Evolutionary conservation across 2,329 filamentous ascomycete genomes (phyloP), one percentile per base, ranked within the genome.

Genomic region (Penicillium decumbens): DNA sequence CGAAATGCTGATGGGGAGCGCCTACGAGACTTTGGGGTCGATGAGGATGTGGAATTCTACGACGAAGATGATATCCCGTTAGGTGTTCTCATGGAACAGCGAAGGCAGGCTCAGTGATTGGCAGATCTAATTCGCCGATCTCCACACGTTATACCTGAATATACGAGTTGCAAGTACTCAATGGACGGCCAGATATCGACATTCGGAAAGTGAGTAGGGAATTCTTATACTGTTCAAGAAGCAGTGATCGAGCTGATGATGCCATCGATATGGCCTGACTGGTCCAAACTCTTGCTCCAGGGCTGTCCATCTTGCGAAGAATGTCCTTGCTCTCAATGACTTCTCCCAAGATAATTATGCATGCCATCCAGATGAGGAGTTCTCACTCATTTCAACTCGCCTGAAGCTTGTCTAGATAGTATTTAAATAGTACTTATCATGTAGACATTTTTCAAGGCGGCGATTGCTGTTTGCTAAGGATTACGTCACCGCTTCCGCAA

Each of bases 261-360:
- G 24, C 47, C 50, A 13, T 48, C 28, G 13, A 45, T 55, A 13
- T 20, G 29, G 20, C 53, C 50, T 29, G 28, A n/a, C 6, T 13
- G 15, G 28, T 49, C 41, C 29, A 46, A 45, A 18, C 53, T 49
- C 51, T 51, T 53, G 6, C 42, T 42, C 73, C 20, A 23, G 4
- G 3, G 4, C 20, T 23, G 20, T 83, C 80, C 58, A 83, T 78
- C 41, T 72, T 69, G 65, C 74, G 73, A 65, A 83, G 69, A 64
- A 77, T 74, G 54, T 75, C 78, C 51, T 74, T 70, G 35, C 68
- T 64, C 49, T 80, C 76, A 52, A 74, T 74, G 51, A 83, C 80
- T 63, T 79, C 69, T 64, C 81, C 81, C 65, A 84, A 84, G 69
- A 84, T 81, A 67, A 83, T 80, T 80, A 72, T 84, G 81, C 72